phyloP scores from a whole-genome alignment of 2,329 filamentous ascomycete genomes.

The Cercospora brassicicola region DNA sequence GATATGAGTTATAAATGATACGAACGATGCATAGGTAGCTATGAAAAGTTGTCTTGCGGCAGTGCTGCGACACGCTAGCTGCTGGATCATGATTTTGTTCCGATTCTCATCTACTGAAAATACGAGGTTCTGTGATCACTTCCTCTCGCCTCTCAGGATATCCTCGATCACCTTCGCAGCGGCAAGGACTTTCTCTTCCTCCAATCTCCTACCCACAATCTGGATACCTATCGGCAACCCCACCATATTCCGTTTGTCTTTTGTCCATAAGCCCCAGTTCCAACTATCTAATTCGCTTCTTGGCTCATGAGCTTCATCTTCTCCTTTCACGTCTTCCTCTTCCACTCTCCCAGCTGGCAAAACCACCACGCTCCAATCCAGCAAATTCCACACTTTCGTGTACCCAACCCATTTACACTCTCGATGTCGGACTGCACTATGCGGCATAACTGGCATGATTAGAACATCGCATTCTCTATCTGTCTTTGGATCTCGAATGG shows the following conservation, averaged over 20 bases:
- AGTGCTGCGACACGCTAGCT: background rate
- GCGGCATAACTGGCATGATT: slow-evolving; percentile 61
- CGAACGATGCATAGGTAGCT: background rate
- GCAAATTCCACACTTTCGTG: slow-evolving; percentile 37
- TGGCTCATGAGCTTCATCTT: slow-evolving; percentile 44
- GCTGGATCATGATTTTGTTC: background rate
- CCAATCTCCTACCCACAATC: slow-evolving; percentile 71
- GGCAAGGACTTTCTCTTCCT: slow-evolving; percentile 81
- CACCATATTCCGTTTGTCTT: slow-evolving; percentile 66
- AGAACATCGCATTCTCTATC: slow-evolving; percentile 57
- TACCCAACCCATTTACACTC: slow-evolving; percentile 36
- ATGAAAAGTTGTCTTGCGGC: background rate
- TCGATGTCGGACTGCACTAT: slow-evolving; percentile 55
- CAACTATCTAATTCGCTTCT: slow-evolving; percentile 55
- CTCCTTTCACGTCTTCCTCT: slow-evolving; percentile 34
- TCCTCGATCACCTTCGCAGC: slow-evolving; percentile 53
- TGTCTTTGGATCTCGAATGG: slow-evolving; percentile 40
- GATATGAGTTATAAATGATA: slow-evolving; percentile 1
- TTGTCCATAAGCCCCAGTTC: slow-evolving; percentile 65
- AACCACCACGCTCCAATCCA: slow-evolving; percentile 60
- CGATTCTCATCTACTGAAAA: no score
- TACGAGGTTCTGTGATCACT: no score
- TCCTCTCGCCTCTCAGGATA: slow-evolving; percentile 1
- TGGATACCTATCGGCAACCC: slow-evolving; percentile 81
- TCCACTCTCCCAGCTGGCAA: slow-evolving; percentile 56